Evolutionary conservation across 2,329 filamentous ascomycete species (phyloP), one percentile per base, ranked within the genome.

Genomic region (Fonsecaea pugnacius): DNA sequence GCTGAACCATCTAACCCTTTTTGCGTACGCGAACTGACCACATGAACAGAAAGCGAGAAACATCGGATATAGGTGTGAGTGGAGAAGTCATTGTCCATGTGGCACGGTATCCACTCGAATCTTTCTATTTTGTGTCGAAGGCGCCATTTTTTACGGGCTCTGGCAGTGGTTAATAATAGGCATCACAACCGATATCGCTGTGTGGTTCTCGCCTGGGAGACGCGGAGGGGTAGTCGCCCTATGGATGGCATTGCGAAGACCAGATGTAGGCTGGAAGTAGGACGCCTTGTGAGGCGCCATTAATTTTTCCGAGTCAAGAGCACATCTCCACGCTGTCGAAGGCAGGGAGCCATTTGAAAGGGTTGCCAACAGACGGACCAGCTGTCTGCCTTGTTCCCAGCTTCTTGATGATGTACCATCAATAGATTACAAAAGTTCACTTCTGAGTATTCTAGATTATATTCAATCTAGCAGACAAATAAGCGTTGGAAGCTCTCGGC

Each of bases 31-130:
- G 16, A 35, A 46, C 65, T 69, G 58, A 66, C 48, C 35, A 33
- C 43, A 14, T 59, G 24, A 59, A 73, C 75, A 91, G 89, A 91
- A 79, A 91, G 87, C 75, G 89, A 91, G 75, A 91, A 91, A 78
- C 89, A 91, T 78, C 86, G 89, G 52, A 62, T 70, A 36, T 70
- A 27, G 21, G 12, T 14, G 43, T 7, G 18, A 48, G 38, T 12
- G 10, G 21, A 48, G 40, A 48, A 9, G 10, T 4, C 10, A 4
- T 24, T 10, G 43, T 24, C 9, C 43, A 10, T 21, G 24, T 48
- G 43, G 43, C 18, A 48, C 16, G 10, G 43, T 48, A 4, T 14
- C 16, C 3, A 21, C 43, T 48, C 43, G 21, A 48, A 48, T 48
- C 18, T 48, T 24, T 24, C 3, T 24, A 14, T 27, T 48, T 21